phyloP scores from a whole-genome alignment of 2,329 filamentous ascomycete species.

The Monosporascus ibericus region DNA sequence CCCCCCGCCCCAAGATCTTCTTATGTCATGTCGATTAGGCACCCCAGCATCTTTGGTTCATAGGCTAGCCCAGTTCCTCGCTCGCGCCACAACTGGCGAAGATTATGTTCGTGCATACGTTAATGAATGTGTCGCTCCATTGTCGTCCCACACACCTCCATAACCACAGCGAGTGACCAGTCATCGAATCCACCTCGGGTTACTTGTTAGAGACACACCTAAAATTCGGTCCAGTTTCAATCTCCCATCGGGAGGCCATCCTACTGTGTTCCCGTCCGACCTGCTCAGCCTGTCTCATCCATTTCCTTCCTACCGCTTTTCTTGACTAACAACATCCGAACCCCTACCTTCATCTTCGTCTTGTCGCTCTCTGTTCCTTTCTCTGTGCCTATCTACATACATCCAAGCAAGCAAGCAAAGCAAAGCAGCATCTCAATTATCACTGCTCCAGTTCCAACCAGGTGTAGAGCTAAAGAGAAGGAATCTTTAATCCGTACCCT shows the following conservation, averaged over 20 bases:
- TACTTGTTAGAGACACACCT: constrained; percentile 3
- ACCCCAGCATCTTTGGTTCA: too few species aligned
- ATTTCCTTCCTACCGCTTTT: constrained; percentile 23
- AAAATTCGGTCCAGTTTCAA: constrained; percentile 6
- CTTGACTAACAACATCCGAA: constrained; percentile 14
- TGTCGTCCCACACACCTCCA: constrained; percentile 22
- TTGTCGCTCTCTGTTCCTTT: constrained; percentile 27
- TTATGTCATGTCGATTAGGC: neutral
- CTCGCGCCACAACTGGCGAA: too few species aligned
- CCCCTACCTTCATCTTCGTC: constrained; percentile 24
- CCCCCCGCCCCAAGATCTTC: neutral
- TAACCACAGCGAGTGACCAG: neutral
- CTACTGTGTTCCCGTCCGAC: constrained; percentile 15
- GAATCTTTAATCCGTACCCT: constrained; percentile 16
- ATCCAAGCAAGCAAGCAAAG: neutral
- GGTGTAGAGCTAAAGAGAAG: constrained; percentile 14
- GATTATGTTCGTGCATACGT: too few species aligned
- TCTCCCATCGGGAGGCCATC: constrained; percentile 7
- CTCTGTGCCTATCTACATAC: constrained; percentile 13
- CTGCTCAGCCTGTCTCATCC: constrained; percentile 13
- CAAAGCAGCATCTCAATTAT: constrained; percentile 17
- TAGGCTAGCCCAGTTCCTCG: too few species aligned
- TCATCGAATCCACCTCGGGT: neutral
- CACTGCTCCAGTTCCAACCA: constrained; percentile 17
- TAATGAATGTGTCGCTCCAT: constrained; percentile 22